Evolutionary conservation across 2,329 filamentous ascomycete species (phyloP), one percentile per base, ranked within the genome.

Genomic region (Botrytis sinoallii): DNA sequence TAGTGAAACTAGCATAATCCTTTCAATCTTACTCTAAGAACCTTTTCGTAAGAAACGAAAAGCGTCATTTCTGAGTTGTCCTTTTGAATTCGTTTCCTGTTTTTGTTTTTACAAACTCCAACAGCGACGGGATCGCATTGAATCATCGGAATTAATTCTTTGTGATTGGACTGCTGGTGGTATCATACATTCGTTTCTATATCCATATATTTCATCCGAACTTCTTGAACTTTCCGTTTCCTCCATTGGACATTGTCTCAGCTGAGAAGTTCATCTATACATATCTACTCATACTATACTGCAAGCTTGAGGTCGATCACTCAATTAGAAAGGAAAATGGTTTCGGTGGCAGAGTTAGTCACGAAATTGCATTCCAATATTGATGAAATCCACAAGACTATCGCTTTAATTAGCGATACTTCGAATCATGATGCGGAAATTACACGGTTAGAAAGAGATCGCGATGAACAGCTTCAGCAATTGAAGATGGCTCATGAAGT

Each of bases 311-410:
- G n/a, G 60, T 9, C 59, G 32, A 57, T 38, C 32, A 35, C 63
- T 59, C 61, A 42, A 52, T 29, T 14, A 3, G 29, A 73, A 46
- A 14, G 60, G 35, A 73, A 52, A 18, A 73, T 73, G 71, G 38
- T 46, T 46, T 68, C 64, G 42, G 77, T 80, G 9, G 75, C 74
- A 35, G 77, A 78, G 52, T 69, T 80, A 48, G 77, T 79, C 35
- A 65, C 65, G 32, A 73, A 77, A n/a, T 73, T 80, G n/a, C 79
- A 79, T 65, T 63, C 68, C 10, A 80, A 79, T 63, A 79, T 80
- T 66, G 78, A 79, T 70, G 70, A 68, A 40, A 80, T 80, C 14
- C 76, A 79, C 55, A 63, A 76, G 32, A 76, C 74, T 16, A 71
- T 80, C 16, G 68, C 75, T 63, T 71, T 74, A 12, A 75, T 80